A percentile compares a stretch with the other conserved stretches of the same genome.
Conservation (phyloP, 176 grass and related monocot species). For the Themeda triandra region DNA sequence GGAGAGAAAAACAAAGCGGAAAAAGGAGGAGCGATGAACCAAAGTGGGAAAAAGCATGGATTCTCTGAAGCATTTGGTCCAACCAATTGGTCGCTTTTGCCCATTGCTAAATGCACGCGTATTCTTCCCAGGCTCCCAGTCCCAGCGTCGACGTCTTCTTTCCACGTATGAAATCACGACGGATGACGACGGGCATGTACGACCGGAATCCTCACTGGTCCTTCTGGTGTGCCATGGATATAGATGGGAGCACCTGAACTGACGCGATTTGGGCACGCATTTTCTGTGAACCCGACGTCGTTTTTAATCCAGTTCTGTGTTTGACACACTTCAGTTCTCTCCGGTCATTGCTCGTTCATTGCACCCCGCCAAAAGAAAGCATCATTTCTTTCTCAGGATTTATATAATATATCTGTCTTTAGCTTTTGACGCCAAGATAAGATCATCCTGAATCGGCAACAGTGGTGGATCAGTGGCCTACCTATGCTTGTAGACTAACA, state of each 20-base stretch:
- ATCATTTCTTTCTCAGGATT: not conserved
- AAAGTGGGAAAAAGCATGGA: not conserved
- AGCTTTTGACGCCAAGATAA: slow-evolving; percentile 15
- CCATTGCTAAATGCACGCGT: not conserved
- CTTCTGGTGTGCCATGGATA: not conserved
- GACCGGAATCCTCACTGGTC: not conserved
- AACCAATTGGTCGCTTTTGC: slow-evolving; percentile 36
- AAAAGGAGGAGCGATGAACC: not conserved
- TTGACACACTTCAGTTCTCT: slow-evolving; percentile 19
- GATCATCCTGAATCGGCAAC: not conserved
- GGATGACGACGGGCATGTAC: slow-evolving; percentile 16
- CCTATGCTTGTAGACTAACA: slow-evolving; percentile 10
- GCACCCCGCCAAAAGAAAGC: slow-evolving; percentile 4
- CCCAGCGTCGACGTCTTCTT: slow-evolving; percentile 9
- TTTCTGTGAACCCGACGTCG: not conserved
- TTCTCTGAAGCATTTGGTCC: slow-evolving; percentile 27
- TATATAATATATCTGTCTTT: not conserved
- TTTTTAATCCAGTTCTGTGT: slow-evolving; percentile 21
- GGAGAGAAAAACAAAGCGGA: slow-evolving; percentile 9
- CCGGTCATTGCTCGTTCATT: not conserved
- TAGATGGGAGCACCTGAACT: slow-evolving; percentile 23
- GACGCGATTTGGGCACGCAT: slow-evolving; percentile 10
- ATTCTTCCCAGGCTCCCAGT: not conserved
- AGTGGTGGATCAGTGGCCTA: not conserved
- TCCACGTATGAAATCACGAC: slow-evolving; percentile 36